phyloP scores from a whole-genome alignment of 2,329 filamentous ascomycete species.

The Colletotrichum lupini region DNA sequence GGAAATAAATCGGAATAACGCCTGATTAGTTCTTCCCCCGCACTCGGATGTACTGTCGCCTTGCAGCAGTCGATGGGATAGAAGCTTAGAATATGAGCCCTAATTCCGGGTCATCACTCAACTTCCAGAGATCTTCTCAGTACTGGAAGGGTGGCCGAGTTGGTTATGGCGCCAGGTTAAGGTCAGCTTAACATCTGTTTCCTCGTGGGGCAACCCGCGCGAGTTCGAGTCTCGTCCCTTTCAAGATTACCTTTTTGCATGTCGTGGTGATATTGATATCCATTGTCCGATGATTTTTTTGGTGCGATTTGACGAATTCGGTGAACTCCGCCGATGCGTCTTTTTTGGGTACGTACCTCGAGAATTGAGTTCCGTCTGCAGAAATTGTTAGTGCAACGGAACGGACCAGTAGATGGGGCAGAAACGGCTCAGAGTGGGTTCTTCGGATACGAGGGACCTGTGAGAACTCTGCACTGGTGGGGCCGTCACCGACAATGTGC shows the following conservation, averaged over 20 bases:
- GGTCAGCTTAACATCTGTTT: conserved; percentile 34
- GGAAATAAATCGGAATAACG: too few relatives aligned
- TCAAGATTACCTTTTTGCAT: not conserved
- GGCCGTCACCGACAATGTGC: conserved; percentile 17
- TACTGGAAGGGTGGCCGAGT: conserved; percentile 30
- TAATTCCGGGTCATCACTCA: accelerated
- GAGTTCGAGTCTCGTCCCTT: conserved; percentile 36
- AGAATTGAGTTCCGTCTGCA: not conserved
- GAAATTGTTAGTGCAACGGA: not conserved
- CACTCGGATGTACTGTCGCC: too few relatives aligned
- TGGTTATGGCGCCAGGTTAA: conserved; percentile 37
- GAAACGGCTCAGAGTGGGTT: conserved; percentile 1
- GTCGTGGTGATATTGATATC: too few relatives aligned
- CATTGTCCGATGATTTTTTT: not conserved
- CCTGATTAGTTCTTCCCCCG: too few relatives aligned
- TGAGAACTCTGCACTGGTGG: conserved; percentile 30
- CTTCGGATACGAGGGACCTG: conserved; percentile 23
- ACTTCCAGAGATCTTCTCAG: not conserved
- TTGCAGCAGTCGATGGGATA: too few relatives aligned
- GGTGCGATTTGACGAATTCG: not conserved
- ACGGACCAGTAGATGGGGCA: conserved; percentile 4
- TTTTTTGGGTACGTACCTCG: not conserved
- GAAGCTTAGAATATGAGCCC: not conserved
- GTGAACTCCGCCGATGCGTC: not conserved
- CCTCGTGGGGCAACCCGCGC: conserved; percentile 36